Evolutionary conservation across 1,284 basidiomycete genomes (phyloP), one percentile per base, ranked within the genome.

Genomic region (Sanghuangporus baumii): DNA sequence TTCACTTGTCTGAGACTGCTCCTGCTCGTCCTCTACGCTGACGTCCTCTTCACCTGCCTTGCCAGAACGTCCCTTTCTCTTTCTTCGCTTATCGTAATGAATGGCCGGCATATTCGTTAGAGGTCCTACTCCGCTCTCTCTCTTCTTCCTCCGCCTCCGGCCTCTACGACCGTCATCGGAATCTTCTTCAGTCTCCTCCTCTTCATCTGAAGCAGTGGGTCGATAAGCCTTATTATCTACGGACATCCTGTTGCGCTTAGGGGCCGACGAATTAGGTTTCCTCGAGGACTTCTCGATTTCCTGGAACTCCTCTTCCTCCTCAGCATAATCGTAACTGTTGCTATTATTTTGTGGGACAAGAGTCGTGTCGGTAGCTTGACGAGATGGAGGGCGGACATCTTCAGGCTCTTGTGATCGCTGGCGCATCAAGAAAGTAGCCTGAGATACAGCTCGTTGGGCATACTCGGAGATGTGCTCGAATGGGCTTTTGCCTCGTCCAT

Each of bases 141-240:
- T 81, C 69, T 81, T 84, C 71, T 82, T 85, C 71, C 81, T 81
- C 72, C 65, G 77, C 60, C 72, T 76, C 69, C 71, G 74, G 63
- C 74, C 84, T 66, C 76, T 78, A 66, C 75, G 80, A 62, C 77
- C 79, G 68, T 78, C 84, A 57, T 79, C 76, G 18, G 76, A 85
- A 57, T 83, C 84, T 38, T 83, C 83, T 11, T 88, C 84, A 0
- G 79, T 81, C 57, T 81, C 66, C n/a, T 70, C 80, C 47, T 89
- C 86, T 40, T 81, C 66, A 65, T 87, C 86, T 3, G 86, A 87
- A 62, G 71, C 70, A 0, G 82, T 74, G 18, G 90, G 91, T 59
- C 82, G 81, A 69, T 92, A 93, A 0, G 89, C 89, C 70, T 88
- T 89, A 73, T 92, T 90, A 71, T 92, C 90, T 41, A 75, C 69